Conservation (phyloP, 306 rosid species). For the Castanea mollissima region DNA sequence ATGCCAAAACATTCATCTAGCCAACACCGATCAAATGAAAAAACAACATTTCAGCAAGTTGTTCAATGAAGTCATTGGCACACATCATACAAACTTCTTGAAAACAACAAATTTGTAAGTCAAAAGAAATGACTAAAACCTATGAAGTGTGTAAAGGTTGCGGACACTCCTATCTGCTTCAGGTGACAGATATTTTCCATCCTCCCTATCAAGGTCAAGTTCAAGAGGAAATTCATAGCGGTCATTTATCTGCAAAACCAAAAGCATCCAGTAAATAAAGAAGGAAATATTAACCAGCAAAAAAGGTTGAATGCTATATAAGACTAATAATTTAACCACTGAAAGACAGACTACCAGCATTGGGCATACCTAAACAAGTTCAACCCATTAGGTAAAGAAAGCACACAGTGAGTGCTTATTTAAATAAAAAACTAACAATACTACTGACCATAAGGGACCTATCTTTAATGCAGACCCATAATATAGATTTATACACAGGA, state of each 20-base stretch:
- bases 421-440: neutral
- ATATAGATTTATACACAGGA: neutral
- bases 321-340: neutral
- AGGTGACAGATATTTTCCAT: conserved; percentile 88
- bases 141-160: conserved; percentile 88
- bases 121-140: conserved; percentile 42
- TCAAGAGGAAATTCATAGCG: conserved; percentile 95
- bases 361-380: neutral
- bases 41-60: neutral
- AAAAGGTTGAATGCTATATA: neutral
- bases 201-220: conserved; percentile 89
- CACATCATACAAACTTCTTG: neutral
- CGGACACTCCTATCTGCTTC: conserved; percentile 88
- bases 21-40: neutral
- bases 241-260: conserved; percentile 72
- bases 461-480: neutral
- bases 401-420: neutral
- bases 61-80: neutral
- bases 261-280: conserved; percentile 1
- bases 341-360: no score
- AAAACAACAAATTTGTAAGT: neutral
- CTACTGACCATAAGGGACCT: neutral
- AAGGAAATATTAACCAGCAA: neutral
- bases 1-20: neutral
- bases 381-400: neutral